These are phyloP conservation scores for Phyllosticta citriasiana DNA, from an alignment of 2,329 filamentous ascomycete species.

Conservation along the genomic window DNA sequence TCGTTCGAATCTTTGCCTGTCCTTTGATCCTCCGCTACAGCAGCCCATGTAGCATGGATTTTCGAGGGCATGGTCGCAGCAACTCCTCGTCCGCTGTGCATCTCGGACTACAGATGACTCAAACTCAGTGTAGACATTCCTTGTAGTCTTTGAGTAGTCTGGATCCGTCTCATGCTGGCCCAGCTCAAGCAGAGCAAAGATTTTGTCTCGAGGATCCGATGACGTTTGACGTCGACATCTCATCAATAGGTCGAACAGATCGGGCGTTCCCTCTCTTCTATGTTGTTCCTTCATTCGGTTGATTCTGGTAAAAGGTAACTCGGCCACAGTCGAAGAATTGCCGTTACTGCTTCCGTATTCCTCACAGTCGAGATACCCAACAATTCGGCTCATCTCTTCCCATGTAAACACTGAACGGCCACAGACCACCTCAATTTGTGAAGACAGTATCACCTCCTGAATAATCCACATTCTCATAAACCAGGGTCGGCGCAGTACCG, in stretches of 20 bases:
- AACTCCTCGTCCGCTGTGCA: background rate
- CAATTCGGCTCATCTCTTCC: conserved; percentile 7
- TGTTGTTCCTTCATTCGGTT: conserved; percentile 10
- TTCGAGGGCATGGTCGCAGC: conserved; percentile 1
- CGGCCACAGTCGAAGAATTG: background rate
- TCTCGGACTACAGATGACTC: background rate
- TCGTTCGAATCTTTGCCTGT: conserved; percentile 3
- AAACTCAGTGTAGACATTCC: conserved; percentile 6
- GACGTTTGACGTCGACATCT: conserved; percentile 4
- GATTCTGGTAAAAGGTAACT: conserved; percentile 8
- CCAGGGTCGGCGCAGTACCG: conserved; percentile 14
- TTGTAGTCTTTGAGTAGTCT: conserved; percentile 5
- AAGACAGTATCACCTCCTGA: conserved; percentile 20
- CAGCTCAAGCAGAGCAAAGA: conserved; percentile 21
- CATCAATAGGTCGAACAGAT: conserved; percentile 7
- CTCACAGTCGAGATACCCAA: conserved; percentile 3
- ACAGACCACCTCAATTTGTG: conserved; percentile 3
- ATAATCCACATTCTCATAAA: conserved; percentile 23
- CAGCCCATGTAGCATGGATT: conserved; percentile 2
- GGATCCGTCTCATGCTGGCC: conserved; percentile 6
- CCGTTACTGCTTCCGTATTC: conserved; percentile 1
- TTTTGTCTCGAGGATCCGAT: conserved; percentile 21
- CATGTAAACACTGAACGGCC: conserved; percentile 5
- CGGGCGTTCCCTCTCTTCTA: background rate
- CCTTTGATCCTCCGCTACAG: conserved; percentile 2